A percentile compares a stretch with the other conserved stretches of the same genome.
phyloP scores from a whole-genome alignment of 148 eudicot genomes.

The Tetragonia tetragonoides region DNA sequence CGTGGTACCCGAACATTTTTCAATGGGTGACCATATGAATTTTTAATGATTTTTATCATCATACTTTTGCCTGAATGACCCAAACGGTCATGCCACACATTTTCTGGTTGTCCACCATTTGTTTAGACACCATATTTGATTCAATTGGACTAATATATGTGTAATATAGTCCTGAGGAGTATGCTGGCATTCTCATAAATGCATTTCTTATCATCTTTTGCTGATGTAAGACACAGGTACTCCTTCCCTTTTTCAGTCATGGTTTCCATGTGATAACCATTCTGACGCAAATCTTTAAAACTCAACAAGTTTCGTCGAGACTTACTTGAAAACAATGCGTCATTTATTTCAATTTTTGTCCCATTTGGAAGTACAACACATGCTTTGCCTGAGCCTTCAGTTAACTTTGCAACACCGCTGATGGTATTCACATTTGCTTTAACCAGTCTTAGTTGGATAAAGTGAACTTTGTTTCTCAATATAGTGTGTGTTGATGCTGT shows the following conservation, averaged over 20 bases:
- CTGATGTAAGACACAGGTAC: neutral
- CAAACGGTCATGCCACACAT: neutral
- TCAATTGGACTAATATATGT: neutral
- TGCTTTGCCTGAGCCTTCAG: too few relatives aligned
- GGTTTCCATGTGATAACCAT: neutral
- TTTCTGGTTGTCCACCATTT: neutral
- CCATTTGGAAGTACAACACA: too few relatives aligned
- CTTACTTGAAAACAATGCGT: neutral
- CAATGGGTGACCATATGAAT: too few relatives aligned
- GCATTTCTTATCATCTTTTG: neutral
- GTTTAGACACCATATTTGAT: neutral
- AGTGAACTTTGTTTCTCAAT: too few relatives aligned
- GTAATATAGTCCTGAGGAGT: neutral
- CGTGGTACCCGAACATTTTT: too few relatives aligned
- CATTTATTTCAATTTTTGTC: neutral
- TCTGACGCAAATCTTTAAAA: neutral
- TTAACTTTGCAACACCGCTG: too few relatives aligned
- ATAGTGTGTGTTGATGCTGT: too few relatives aligned
- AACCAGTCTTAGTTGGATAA: too few relatives aligned
- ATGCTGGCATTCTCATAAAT: neutral
- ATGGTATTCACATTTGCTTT: too few relatives aligned
- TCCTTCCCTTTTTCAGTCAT: neutral
- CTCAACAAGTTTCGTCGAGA: neutral
- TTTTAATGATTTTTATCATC: too few relatives aligned
- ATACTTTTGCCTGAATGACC: neutral